Percentiles rank a stretch among this genome's conserved stretches.
Evolutionary conservation across 2,329 filamentous ascomycete genomes (phyloP).

Genomic region (Talaromyces sp.): DNA sequence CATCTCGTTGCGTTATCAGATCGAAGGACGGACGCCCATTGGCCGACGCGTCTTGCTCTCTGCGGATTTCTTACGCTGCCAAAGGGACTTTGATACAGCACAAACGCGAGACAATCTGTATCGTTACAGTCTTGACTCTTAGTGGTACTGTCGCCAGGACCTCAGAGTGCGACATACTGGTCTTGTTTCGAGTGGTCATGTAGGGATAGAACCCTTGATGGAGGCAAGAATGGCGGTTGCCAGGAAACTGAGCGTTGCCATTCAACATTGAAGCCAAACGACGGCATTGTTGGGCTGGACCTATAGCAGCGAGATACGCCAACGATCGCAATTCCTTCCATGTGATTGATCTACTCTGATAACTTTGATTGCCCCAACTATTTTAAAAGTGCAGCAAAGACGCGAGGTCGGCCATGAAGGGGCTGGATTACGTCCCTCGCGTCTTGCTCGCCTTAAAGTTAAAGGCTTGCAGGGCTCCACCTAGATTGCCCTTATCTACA

Average conservation of each 20-base stretch:
- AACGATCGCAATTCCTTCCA: background rate
- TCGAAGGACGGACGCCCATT: background rate
- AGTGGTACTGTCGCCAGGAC: background rate
- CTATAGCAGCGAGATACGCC: background rate
- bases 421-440: background rate
- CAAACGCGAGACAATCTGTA: background rate
- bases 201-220: background rate
- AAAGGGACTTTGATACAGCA: background rate
- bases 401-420: background rate
- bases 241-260: background rate
- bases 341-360: background rate
- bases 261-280: background rate
- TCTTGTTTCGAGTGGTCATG: background rate
- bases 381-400: background rate
- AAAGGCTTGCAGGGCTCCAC: background rate
- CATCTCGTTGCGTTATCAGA: slow-evolving; percentile 11
- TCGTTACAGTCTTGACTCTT: background rate
- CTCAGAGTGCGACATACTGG: background rate
- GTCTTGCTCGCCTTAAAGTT: background rate
- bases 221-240: background rate
- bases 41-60: slow-evolving; percentile 6
- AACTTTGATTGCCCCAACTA: background rate
- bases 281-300: background rate
- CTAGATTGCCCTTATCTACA: background rate
- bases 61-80: background rate